phyloP scores from a whole-genome alignment of 2,329 filamentous ascomycete species.

The Biscogniauxia sp. region DNA sequence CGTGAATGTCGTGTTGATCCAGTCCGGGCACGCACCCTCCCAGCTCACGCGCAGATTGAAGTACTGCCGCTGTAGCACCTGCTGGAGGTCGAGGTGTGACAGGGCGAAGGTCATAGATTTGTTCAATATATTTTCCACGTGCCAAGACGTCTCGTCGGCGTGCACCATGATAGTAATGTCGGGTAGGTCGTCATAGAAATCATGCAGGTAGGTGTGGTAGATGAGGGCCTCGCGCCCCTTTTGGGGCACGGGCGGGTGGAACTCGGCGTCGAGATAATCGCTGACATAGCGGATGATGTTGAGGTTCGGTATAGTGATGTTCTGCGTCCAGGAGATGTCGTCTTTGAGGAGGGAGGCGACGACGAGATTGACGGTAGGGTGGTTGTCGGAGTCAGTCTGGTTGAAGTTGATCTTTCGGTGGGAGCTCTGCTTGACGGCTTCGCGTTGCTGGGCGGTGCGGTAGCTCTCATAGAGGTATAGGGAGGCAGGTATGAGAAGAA shows the following conservation, averaged over 20 bases:
- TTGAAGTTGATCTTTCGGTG: slow-evolving; percentile 12
- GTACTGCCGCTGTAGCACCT: slow-evolving; percentile 48
- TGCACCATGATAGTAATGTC: slow-evolving; percentile 62
- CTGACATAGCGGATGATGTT: slow-evolving; percentile 45
- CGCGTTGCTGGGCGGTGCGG: slow-evolving; percentile 6
- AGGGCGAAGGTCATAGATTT: slow-evolving; percentile 32
- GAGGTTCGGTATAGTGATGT: slow-evolving; percentile 32
- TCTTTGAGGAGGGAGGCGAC: slow-evolving; percentile 27
- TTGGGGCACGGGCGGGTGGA: slow-evolving; percentile 49
- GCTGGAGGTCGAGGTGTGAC: slow-evolving; percentile 31
- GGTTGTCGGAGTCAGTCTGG: slow-evolving; percentile 9
- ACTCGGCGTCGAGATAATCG: slow-evolving; percentile 44
- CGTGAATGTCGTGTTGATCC: slow-evolving; percentile 41
- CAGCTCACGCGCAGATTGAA: slow-evolving; percentile 55
- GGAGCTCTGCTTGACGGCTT: slow-evolving; percentile 6
- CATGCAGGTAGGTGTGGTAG: slow-evolving; percentile 60
- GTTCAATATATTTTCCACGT: slow-evolving; percentile 35
- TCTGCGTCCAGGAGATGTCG: slow-evolving; percentile 32
- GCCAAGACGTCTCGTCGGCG: slow-evolving; percentile 47
- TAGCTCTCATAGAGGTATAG: slow-evolving; percentile 12
- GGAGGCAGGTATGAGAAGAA: slow-evolving; percentile 9
- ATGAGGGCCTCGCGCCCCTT: slow-evolving; percentile 64
- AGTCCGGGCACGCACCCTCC: slow-evolving; percentile 53
- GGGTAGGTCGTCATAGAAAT: slow-evolving; percentile 58
- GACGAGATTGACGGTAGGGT: slow-evolving; percentile 31